Conservation (phyloP, 192 early-diverging fungal genomes). For the Diversispora epigaea region DNA sequence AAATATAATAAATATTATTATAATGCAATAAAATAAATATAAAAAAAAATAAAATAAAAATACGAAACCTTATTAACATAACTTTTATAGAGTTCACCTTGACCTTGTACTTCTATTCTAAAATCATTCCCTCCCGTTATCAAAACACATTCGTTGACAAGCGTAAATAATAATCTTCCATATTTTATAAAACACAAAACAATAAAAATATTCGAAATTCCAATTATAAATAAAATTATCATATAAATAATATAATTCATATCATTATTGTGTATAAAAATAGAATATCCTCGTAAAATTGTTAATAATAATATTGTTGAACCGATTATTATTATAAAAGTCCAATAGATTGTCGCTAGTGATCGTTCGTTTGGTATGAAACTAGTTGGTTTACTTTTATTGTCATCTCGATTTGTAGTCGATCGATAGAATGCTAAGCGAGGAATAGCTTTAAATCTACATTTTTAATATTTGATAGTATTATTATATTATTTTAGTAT, state of each 20-base stretch:
- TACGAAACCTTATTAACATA: no score
- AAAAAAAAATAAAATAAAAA: no score
- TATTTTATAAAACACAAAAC: neutral
- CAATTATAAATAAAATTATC: neutral
- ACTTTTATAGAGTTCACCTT: no score
- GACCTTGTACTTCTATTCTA: no score
- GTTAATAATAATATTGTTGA: neutral
- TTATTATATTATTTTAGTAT: neutral
- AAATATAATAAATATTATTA: no score
- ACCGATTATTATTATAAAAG: neutral
- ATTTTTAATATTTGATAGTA: neutral
- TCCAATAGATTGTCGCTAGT: neutral
- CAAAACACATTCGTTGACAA: no score
- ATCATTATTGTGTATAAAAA: neutral
- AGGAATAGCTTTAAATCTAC: neutral
- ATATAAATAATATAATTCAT: neutral
- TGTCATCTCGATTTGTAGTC: neutral
- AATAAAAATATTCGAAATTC: neutral
- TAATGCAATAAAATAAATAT: no score
- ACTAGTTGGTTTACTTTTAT: neutral
- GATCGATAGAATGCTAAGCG: neutral
- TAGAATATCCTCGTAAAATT: neutral
- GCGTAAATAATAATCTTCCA: neutral
- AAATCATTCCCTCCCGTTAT: no score
- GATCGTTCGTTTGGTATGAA: neutral